phyloP scores from a whole-genome alignment of 768 basidiomycete species.

The Termitomyces eurrhizus region DNA sequence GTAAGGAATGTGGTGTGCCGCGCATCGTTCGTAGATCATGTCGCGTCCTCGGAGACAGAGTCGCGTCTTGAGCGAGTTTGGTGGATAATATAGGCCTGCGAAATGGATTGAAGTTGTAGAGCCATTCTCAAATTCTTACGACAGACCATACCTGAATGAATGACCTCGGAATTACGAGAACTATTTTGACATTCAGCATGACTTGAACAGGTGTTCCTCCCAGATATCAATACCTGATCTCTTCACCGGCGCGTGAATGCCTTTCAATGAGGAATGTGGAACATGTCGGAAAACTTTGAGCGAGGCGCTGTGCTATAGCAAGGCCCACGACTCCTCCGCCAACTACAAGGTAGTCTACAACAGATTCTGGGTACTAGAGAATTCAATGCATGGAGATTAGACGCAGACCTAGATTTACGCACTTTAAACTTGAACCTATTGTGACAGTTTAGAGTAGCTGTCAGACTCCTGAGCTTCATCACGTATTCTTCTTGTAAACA shows the following conservation, averaged over 20 bases:
- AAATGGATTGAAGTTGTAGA: not conserved
- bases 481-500: not conserved
- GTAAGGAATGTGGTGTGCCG: slow-evolving; percentile 55
- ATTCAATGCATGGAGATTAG: not conserved
- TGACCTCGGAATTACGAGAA: slow-evolving; percentile 92
- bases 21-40: slow-evolving; percentile 77
- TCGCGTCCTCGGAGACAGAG: slow-evolving; percentile 85
- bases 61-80: slow-evolving; percentile 76
- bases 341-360: slow-evolving; percentile 81
- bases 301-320: slow-evolving; percentile 76
- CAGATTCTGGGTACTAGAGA: slow-evolving; percentile 56
- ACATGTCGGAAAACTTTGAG: slow-evolving; percentile 56
- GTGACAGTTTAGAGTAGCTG: slow-evolving; percentile 57
- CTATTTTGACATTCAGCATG: slow-evolving; percentile 31
- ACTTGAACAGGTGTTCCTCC: not conserved
- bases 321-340: slow-evolving; percentile 91
- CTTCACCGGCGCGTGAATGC: slow-evolving; percentile 71
- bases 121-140: not conserved
- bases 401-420: slow-evolving; percentile 2
- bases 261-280: slow-evolving; percentile 83
- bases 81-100: slow-evolving; percentile 80
- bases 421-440: slow-evolving; percentile 64
- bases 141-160: slow-evolving; percentile 68
- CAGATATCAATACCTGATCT: slow-evolving; percentile 59
- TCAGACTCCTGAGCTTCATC: slow-evolving; percentile 47